phyloP scores from a whole-genome alignment of 2,329 filamentous ascomycete genomes.

The Diaporthe destruens region DNA sequence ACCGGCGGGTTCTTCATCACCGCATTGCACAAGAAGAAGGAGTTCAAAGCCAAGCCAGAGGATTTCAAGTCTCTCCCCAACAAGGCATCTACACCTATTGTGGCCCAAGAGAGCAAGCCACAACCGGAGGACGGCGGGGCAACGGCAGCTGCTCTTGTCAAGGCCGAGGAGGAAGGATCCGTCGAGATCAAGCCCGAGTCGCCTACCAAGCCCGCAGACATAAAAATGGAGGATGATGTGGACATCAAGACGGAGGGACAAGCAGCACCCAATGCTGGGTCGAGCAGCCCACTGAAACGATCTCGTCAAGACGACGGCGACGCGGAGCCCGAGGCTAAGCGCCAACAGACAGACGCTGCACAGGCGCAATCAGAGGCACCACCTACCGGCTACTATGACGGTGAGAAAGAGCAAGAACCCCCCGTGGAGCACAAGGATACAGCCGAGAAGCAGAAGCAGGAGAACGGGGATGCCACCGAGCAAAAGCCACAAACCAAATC shows the following conservation, averaged over 20 bases:
- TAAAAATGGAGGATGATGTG: slow-evolving; percentile 42
- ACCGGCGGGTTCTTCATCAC: slow-evolving; percentile 98
- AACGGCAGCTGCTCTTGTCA: slow-evolving; percentile 21
- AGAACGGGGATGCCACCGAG: slow-evolving; percentile 37
- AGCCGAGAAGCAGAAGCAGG: slow-evolving; percentile 18
- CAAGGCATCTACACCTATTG: background rate
- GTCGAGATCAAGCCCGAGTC: slow-evolving; percentile 38
- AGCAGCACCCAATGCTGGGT: background rate
- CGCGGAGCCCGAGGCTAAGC: slow-evolving; percentile 33
- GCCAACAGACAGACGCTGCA: slow-evolving; percentile 41
- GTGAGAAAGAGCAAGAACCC: slow-evolving; percentile 34
- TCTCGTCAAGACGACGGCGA: slow-evolving; percentile 42
- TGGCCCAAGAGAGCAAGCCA: slow-evolving; percentile 17
- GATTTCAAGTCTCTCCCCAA: slow-evolving; percentile 57
- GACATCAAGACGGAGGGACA: slow-evolving; percentile 40
- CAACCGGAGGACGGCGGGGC: slow-evolving; percentile 32
- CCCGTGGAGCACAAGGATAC: slow-evolving; percentile 33
- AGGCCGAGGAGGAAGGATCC: slow-evolving; percentile 36
- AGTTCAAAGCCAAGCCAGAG: slow-evolving; percentile 84
- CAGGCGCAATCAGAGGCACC: slow-evolving; percentile 42
- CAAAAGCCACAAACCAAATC: slow-evolving; percentile 45
- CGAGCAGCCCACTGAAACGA: slow-evolving; percentile 36
- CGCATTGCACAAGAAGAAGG: slow-evolving; percentile 89
- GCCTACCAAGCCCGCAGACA: slow-evolving; percentile 42
- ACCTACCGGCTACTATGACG: slow-evolving; percentile 36